These are phyloP conservation scores for Phanerodontia chrysosporium DNA, from an alignment of 768 basidiomycete genomes.

Conservation along the genomic window DNA sequence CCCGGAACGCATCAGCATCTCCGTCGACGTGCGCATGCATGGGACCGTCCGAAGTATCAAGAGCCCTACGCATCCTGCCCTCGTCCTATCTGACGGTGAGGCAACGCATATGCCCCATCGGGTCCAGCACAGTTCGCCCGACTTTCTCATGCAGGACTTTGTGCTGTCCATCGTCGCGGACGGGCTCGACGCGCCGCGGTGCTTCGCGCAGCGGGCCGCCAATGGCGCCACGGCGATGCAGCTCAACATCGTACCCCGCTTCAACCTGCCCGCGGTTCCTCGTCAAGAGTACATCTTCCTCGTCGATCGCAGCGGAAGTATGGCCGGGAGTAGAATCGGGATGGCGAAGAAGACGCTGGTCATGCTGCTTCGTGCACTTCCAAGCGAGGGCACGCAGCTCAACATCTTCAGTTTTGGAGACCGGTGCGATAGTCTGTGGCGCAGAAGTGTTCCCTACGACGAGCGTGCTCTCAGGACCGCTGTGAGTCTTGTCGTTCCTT, in stretches of 20 bases:
- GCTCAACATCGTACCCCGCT: constrained; percentile 49
- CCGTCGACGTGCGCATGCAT: constrained; percentile 45
- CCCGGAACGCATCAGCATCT: constrained; percentile 37
- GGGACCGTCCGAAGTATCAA: constrained; percentile 35
- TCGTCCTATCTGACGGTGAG: constrained; percentile 31
- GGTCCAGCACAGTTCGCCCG: constrained; percentile 34
- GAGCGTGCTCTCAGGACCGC: constrained; percentile 30
- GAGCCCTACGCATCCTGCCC: constrained; percentile 43
- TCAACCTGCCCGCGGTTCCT: constrained; percentile 36
- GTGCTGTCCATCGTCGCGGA: constrained; percentile 45
- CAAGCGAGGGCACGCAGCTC: constrained; percentile 38
- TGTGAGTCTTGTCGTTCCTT: constrained; percentile 18
- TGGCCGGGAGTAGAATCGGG: constrained; percentile 37
- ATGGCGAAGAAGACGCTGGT: constrained; percentile 44
- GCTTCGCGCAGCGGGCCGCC: constrained; percentile 44
- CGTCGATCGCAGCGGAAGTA: constrained; percentile 56
- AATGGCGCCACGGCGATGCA: constrained; percentile 44
- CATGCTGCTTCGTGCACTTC: constrained; percentile 48
- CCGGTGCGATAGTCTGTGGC: constrained; percentile 30
- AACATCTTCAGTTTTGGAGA: constrained; percentile 57
- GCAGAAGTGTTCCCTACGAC: constrained; percentile 28
- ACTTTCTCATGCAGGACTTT: constrained; percentile 46
- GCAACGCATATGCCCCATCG: constrained; percentile 35
- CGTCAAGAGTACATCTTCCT: constrained; percentile 59
- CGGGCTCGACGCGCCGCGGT: constrained; percentile 49